phyloP scores from a whole-genome alignment of 2,329 filamentous ascomycete genomes.

The Penicillium sp. region DNA sequence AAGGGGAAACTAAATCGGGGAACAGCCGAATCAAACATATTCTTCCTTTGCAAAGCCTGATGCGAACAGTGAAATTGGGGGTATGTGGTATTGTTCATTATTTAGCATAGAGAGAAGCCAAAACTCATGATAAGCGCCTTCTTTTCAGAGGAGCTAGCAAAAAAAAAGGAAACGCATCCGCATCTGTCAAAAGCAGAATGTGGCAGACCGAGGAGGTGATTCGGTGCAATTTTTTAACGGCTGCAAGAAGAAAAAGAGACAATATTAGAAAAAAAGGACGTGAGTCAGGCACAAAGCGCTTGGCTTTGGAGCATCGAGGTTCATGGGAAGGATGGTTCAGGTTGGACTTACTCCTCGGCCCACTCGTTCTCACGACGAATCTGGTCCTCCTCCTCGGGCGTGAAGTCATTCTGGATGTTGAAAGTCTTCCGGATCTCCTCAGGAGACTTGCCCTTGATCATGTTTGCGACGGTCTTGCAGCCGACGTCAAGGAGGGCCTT shows the following conservation, averaged over 20 bases:
- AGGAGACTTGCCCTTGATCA: conserved; percentile 99
- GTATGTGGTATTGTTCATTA: not conserved
- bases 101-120: too few relatives aligned
- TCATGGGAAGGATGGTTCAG: not conserved
- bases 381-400: conserved; percentile 97
- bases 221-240: conserved; percentile 44
- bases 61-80: not conserved
- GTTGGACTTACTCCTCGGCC: conserved; percentile 64
- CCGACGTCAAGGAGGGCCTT: conserved; percentile 96
- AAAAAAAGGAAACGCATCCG: too few relatives aligned
- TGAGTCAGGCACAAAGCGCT: too few relatives aligned
- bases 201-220: too few relatives aligned
- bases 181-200: too few relatives aligned
- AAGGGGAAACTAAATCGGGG: too few relatives aligned
- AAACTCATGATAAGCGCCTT: not conserved
- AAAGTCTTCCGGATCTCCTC: conserved; percentile 99
- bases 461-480: conserved; percentile 99
- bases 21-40: not conserved
- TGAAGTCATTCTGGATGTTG: conserved; percentile 99
- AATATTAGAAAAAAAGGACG: not conserved
- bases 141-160: not conserved
- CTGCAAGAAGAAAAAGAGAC: conserved; percentile 8
- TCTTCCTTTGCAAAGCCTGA: not conserved
- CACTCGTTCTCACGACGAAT: conserved; percentile 88
- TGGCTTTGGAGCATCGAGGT: too few relatives aligned